Evolutionary conservation across 306 rosid genomes (phyloP).

Genomic region (Quillaja saponaria): DNA sequence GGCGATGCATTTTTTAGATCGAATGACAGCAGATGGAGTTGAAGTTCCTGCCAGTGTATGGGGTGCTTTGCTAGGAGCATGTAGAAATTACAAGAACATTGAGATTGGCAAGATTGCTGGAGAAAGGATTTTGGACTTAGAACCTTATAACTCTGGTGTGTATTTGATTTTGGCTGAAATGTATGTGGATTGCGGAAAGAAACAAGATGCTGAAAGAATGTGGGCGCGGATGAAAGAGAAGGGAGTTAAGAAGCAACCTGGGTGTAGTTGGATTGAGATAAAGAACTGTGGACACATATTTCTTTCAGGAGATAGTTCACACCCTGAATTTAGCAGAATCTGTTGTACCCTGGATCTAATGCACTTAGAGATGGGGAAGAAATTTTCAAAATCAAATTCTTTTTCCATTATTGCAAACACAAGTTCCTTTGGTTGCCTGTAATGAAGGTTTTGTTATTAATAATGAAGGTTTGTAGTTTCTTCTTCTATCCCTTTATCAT

Average conservation of each 20-base stretch:
- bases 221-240: slow-evolving; percentile 47
- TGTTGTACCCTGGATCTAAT: slow-evolving; percentile 33
- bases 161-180: slow-evolving; percentile 55
- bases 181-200: slow-evolving; percentile 33
- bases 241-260: slow-evolving; percentile 63
- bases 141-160: slow-evolving; percentile 54
- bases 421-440: too few species aligned
- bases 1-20: slow-evolving; percentile 38
- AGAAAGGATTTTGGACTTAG: slow-evolving; percentile 42
- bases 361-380: slow-evolving; percentile 36
- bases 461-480: too few species aligned
- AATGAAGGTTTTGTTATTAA: too few species aligned
- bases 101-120: slow-evolving; percentile 46
- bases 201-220: slow-evolving; percentile 42
- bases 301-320: slow-evolving; percentile 53
- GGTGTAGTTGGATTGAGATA: slow-evolving; percentile 59
- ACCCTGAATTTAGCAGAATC: slow-evolving; percentile 34
- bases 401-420: slow-evolving; percentile 6
- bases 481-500: too few species aligned
- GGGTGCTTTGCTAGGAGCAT: slow-evolving; percentile 66
- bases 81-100: slow-evolving; percentile 52
- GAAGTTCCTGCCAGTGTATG: slow-evolving; percentile 53
- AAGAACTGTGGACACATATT: slow-evolving; percentile 39
- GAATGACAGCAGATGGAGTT: slow-evolving; percentile 42
- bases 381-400: slow-evolving; percentile 23